Evolutionary conservation across 441 rosid genomes (phyloP).

Genomic region (Gossypium davidsonii): DNA sequence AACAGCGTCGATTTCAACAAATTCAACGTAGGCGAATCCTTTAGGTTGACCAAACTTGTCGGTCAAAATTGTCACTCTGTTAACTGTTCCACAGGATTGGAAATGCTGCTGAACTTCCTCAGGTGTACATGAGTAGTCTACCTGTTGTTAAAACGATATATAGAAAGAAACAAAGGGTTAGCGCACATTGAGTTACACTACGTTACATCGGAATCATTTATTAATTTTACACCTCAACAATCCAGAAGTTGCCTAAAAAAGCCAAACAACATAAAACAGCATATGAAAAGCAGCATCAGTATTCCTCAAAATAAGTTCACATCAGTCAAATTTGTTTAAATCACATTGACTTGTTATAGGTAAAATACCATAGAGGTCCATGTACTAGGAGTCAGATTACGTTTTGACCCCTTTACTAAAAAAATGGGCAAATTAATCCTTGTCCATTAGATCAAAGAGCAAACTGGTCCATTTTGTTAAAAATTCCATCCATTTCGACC

Average conservation of each 20-base stretch:
- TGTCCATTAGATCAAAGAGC: no score
- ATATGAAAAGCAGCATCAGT: neutral
- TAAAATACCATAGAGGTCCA: no score
- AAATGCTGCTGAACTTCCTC: constrained; percentile 87
- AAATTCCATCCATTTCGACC: no score
- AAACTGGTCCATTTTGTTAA: no score
- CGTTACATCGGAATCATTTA: neutral
- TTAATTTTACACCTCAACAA: neutral
- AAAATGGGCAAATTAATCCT: no score
- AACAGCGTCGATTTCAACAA: constrained; percentile 69
- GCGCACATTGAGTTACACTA: neutral
- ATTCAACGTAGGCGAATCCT: constrained; percentile 84
- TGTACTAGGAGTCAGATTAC: no score
- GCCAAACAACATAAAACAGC: neutral
- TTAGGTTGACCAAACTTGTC: constrained; percentile 85
- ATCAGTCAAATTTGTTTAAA: neutral
- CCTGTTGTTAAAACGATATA: constrained; percentile 32
- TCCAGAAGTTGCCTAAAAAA: neutral
- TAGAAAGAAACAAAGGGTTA: neutral
- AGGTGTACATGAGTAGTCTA: constrained; percentile 75
- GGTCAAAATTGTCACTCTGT: constrained; percentile 70
- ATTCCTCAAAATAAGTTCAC: neutral
- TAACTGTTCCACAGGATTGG: constrained; percentile 76
- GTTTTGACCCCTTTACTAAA: no score
- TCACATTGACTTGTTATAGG: neutral